phyloP scores from a whole-genome alignment of 2,329 filamentous ascomycete species.

The Ascochyta rabiei region DNA sequence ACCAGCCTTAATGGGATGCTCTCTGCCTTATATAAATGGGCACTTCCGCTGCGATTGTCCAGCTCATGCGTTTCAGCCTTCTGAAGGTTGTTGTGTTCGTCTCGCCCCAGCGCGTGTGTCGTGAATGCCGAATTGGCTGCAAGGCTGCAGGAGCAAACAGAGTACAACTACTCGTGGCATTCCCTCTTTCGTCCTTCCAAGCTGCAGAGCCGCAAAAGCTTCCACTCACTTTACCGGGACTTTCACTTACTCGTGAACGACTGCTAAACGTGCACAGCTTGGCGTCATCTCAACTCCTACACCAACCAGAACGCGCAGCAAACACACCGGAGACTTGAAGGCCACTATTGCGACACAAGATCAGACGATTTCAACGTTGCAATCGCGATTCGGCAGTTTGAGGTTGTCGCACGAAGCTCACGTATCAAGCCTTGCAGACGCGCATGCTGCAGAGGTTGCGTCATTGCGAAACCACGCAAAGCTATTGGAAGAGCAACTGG shows the following conservation, averaged over 20 bases:
- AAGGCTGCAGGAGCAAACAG: background rate
- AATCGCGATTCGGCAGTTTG: conserved; percentile 45
- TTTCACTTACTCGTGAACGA: background rate
- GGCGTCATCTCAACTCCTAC: conserved; percentile 17
- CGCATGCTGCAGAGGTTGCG: conserved; percentile 50
- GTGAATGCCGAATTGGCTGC: background rate
- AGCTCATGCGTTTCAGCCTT: conserved; percentile 2
- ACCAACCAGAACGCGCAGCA: conserved; percentile 21
- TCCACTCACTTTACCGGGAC: background rate
- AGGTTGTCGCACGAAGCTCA: conserved; percentile 50
- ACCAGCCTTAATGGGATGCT: conserved; percentile 21
- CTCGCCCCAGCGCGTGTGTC: background rate
- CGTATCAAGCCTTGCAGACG: conserved; percentile 42
- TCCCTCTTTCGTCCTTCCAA: background rate
- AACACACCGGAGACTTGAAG: conserved; percentile 37
- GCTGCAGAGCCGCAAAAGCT: background rate
- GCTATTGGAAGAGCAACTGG: conserved; percentile 46
- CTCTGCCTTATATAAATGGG: conserved; percentile 26
- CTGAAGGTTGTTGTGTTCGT: background rate
- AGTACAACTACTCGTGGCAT: background rate
- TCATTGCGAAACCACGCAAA: conserved; percentile 47
- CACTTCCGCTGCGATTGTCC: background rate
- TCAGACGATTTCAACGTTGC: conserved; percentile 40
- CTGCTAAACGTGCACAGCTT: conserved; percentile 28
- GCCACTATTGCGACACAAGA: conserved; percentile 40